Base-by-base conservation (phyloP, 345 rosid genomes). In the Raphanus raphanistrum region DNA sequence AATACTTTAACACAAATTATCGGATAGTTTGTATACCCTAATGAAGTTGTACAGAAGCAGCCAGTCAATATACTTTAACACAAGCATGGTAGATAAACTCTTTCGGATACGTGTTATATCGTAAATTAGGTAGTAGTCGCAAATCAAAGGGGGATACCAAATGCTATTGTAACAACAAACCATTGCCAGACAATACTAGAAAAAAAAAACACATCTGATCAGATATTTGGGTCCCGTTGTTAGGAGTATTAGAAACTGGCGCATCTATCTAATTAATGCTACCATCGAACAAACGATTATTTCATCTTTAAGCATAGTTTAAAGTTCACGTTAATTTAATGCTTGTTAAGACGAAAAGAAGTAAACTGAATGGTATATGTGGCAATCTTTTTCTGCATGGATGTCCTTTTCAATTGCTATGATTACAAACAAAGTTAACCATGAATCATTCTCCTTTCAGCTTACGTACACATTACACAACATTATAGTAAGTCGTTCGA, bases 221-320 rank as follows among this genome's bases (percentile, higher is more conserved):
- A 9, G 62, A 25, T 57, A 57, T 57, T 41, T 45, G 77, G 81
- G 68, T 45, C 81, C 73, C 66, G 33, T 71, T 63, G 27, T 38
- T 70, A 8, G 15, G 26, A 52, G 16, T 52, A 63, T 29, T 21
- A 0, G 4, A 59, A 72, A 66, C 9, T 72, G 38, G 11, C 16
- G 43, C 63, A 72, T 48, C 62, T 45, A 43, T 32, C 43, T 71
- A 41, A 21, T 71, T 71, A 71, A 57, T 28, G 72, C 50, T 65
- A 17, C 32, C 41, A 58, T 32, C 68, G 10, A 29, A 62, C 4
- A 62, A n/a, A 58, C 32, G 2, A 69, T 15, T 25, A 45, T 50
- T 62, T 31, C 41, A 76, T 69, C 41, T n/a, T 50, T 11, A 33
- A 33, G 52, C 58, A 35, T 62, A 32, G 36, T 28, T n/a, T 2